Base-by-base conservation (phyloP, 768 basidiomycete genomes). In the Leccinum broughii region DNA sequence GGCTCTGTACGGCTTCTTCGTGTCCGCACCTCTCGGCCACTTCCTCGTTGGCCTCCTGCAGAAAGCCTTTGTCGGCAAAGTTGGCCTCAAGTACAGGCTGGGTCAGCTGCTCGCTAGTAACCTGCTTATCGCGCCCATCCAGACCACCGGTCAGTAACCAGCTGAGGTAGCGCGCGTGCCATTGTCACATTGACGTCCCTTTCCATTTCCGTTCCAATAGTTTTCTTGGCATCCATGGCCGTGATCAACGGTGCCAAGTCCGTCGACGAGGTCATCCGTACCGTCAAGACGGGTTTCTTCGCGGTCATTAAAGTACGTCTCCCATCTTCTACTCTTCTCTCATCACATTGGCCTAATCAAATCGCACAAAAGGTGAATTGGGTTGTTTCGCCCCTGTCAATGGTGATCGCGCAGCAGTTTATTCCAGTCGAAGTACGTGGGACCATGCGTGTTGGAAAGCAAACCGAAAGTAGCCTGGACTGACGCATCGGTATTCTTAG, bases 21-120 rank as follows among this genome's bases (percentile, higher is more conserved):
- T 95, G 44, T 92, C 92, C 13, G 93, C 92, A 6, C 93, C 93
- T 0, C 71, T 95, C 32, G 81, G 85, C 46, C 93, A 95, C 69
- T 74, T 81, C 71, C 85, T 94, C 61, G 83, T 92, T 20, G 85
- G 88, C 56, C 65, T 79, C 44, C 75, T 95, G 59, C 92, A 94
- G 74, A 87, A 81, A 66, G 81, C 81, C 14, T 95, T 95, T 68
- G 84, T 85, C 0, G 92, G 93, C 41, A 89, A 81, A 76, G 86
- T 85, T 20, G 81, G 85, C 15, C 72, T 83, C 41, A 76, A 78
- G 24, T 85, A 86, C 52, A 88, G 84, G 75, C 64, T 94, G 52
- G 85, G 75, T 20, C 91, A 92, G 75, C 81, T 96, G 59, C 64
- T 93, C 26, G 88, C 88, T 26, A 91, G 83, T 71, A 92, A 89